Evolutionary conservation across 495 filamentous ascomycete genomes (phyloP).

Genomic region (Venustampulla echinocandica): DNA sequence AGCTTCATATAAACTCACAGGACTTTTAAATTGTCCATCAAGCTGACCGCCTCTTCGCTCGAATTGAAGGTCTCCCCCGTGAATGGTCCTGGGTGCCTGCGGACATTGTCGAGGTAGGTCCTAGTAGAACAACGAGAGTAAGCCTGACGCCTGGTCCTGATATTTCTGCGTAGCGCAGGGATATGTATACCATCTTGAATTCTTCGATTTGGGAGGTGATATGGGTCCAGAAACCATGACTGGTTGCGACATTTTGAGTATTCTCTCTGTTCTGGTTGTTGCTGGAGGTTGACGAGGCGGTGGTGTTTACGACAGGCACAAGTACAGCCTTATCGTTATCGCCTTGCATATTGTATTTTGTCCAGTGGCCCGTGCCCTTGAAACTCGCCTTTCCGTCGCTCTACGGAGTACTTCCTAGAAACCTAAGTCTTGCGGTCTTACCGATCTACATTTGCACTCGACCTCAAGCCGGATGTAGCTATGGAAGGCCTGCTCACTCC

Average conservation of each 20-base stretch:
- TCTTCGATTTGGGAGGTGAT: background rate
- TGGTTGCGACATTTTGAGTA: constrained; percentile 20
- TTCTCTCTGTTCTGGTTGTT: background rate
- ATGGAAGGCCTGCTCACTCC: constrained; percentile 46
- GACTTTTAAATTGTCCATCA: constrained; percentile 58
- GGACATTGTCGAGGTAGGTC: constrained; percentile 72
- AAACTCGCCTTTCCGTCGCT: background rate
- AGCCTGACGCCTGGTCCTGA: no score
- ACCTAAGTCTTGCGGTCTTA: no score
- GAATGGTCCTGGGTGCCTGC: constrained; percentile 68
- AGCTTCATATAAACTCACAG: constrained; percentile 40
- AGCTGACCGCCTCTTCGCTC: constrained; percentile 51
- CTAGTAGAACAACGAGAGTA: constrained; percentile 35
- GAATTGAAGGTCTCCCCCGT: constrained; percentile 61
- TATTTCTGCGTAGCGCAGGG: no score
- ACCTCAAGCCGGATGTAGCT: constrained; percentile 8
- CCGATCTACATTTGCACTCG: no score
- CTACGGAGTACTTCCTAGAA: no score
- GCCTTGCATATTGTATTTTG: constrained; percentile 5
- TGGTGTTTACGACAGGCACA: background rate
- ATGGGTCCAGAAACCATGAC: constrained; percentile 24
- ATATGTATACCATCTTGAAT: constrained; percentile 16
- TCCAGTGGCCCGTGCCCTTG: background rate
- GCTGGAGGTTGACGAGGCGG: constrained; percentile 1
- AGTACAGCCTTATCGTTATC: constrained; percentile 11